Percentiles rank a stretch among this genome's conserved stretches.
These are phyloP conservation scores for Priceomyces melissophilus DNA, from an alignment of 805 yeast species.

Conservation along the genomic window DNA sequence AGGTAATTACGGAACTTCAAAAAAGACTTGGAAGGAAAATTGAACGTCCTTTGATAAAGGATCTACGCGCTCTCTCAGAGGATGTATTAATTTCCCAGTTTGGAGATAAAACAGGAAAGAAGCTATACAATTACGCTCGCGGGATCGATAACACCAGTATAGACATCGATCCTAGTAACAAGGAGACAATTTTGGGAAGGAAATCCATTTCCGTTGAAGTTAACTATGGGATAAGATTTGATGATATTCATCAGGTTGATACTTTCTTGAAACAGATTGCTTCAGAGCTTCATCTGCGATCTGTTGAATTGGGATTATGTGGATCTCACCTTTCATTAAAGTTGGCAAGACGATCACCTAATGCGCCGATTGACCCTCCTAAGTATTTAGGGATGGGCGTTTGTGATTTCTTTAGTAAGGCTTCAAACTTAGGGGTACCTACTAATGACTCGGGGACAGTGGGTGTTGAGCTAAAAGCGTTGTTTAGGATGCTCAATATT, in stretches of 20 bases:
- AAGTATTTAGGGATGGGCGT: conserved; percentile 83
- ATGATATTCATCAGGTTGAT: conserved; percentile 58
- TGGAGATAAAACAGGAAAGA: conserved; percentile 71
- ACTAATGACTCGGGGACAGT: conserved; percentile 61
- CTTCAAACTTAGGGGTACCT: conserved; percentile 57
- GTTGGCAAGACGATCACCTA: conserved; percentile 57
- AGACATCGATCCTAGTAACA: conserved; percentile 47
- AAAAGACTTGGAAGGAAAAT: neutral
- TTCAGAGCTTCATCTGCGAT: conserved; percentile 54
- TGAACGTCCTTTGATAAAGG: conserved; percentile 29
- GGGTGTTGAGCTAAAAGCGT: conserved; percentile 53
- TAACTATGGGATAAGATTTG: conserved; percentile 85
- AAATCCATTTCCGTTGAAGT: conserved; percentile 85
- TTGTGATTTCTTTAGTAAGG: conserved; percentile 62
- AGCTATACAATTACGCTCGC: conserved; percentile 53
- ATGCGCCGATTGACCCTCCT: conserved; percentile 71
- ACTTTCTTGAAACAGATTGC: conserved; percentile 56
- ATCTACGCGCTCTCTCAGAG: conserved; percentile 34
- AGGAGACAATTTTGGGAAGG: conserved; percentile 46
- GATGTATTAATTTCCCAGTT: conserved; percentile 41
- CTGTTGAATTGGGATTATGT: conserved; percentile 42
- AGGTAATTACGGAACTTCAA: conserved; percentile 32
- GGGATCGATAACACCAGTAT: conserved; percentile 68
- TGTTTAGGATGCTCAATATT: conserved; percentile 54
- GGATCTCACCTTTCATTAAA: conserved; percentile 65